Conservation (phyloP, 2,329 filamentous ascomycete genomes). For the Fusarium musae region DNA sequence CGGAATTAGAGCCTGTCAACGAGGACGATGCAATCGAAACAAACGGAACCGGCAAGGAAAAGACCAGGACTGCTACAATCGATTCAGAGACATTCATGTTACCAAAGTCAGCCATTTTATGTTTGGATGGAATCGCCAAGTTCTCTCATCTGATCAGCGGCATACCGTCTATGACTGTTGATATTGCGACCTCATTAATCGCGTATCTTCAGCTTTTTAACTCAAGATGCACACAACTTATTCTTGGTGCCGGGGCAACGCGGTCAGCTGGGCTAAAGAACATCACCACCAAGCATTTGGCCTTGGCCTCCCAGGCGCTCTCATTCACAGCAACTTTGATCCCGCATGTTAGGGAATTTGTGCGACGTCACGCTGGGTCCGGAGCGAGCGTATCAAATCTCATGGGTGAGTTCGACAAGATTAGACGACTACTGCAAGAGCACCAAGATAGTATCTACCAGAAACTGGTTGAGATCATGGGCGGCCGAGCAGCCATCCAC, state of each 20-base stretch:
- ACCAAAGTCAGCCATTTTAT: conserved; percentile 83
- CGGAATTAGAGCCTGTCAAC: conserved; percentile 51
- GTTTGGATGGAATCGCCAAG: conserved; percentile 82
- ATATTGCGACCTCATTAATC: conserved; percentile 81
- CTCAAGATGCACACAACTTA: conserved; percentile 94
- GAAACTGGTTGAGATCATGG: conserved; percentile 94
- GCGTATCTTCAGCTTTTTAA: conserved; percentile 95
- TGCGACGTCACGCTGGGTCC: conserved; percentile 76
- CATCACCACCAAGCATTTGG: conserved; percentile 95
- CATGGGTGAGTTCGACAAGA: conserved; percentile 89
- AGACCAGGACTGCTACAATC: conserved; percentile 77
- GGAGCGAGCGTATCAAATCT: conserved; percentile 65
- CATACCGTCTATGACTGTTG: conserved; percentile 88
- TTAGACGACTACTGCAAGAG: conserved; percentile 84
- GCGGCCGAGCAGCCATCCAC: conserved; percentile 76
- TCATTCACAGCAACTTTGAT: conserved; percentile 88
- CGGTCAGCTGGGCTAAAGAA: conserved; percentile 90
- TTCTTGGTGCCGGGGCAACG: conserved; percentile 93
- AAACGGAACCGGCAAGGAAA: conserved; percentile 68
- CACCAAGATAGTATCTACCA: conserved; percentile 92
- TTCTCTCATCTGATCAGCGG: conserved; percentile 85
- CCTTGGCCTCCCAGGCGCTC: conserved; percentile 88
- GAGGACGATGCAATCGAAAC: conserved; percentile 53
- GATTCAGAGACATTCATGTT: conserved; percentile 89
- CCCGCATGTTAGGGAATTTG: conserved; percentile 90